Percentiles rank a stretch among this genome's conserved stretches.
phyloP scores from a whole-genome alignment of 108 stramenopile species.

The Skeletonema potamos region DNA sequence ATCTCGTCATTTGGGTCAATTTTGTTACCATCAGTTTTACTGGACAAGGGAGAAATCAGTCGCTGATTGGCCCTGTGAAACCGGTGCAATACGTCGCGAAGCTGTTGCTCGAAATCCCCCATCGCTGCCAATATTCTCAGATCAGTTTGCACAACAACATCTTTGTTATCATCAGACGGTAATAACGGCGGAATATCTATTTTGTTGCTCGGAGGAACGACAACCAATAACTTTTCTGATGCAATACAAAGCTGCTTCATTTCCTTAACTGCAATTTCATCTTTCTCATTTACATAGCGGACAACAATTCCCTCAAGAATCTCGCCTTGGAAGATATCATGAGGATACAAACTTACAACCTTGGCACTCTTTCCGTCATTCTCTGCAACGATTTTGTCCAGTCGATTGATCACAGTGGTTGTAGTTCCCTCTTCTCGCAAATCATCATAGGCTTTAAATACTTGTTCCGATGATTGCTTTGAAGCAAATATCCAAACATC shows the following conservation, averaged over 20 bases:
- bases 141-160: background rate
- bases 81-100: slow-evolving; percentile 2
- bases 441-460: slow-evolving; percentile 68
- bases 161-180: background rate
- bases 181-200: background rate
- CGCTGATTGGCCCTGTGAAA: slow-evolving; percentile 22
- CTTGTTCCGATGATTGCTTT: slow-evolving; percentile 9
- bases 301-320: slow-evolving; percentile 83
- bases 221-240: slow-evolving; percentile 32
- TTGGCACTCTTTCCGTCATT: slow-evolving; percentile 12
- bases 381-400: slow-evolving; percentile 47
- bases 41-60: background rate
- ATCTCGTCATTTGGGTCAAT: background rate
- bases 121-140: slow-evolving; percentile 2
- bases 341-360: slow-evolving; percentile 67
- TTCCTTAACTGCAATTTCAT: slow-evolving; percentile 5
- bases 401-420: slow-evolving; percentile 37
- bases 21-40: background rate
- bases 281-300: slow-evolving; percentile 58
- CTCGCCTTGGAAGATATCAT: slow-evolving; percentile 68
- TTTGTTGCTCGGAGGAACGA: slow-evolving; percentile 25
- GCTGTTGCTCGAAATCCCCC: slow-evolving; percentile 24
- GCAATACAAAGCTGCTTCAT: slow-evolving; percentile 33
- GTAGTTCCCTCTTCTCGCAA: slow-evolving; percentile 71
- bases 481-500: slow-evolving; percentile 74